These are phyloP conservation scores for Cinnamomum chago DNA, from an alignment of 164 flowering plant species.

Conservation along the genomic window DNA sequence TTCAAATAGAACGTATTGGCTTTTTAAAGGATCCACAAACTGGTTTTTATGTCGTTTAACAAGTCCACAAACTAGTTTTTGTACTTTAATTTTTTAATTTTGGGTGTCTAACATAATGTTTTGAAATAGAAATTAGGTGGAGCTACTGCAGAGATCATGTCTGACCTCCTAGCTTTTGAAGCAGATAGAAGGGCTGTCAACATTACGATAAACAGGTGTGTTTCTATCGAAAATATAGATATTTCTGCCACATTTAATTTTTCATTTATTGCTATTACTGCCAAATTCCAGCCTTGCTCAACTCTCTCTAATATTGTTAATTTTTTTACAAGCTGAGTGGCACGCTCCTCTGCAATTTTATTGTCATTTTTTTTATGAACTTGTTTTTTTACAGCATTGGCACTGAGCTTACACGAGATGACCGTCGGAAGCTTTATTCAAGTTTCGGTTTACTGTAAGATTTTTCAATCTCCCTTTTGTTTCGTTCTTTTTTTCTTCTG, in stretches of 20 bases:
- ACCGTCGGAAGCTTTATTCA: conserved; percentile 89
- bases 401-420: conserved; percentile 96
- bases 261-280: neutral
- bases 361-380: neutral
- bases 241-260: neutral
- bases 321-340: neutral
- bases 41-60: too few relatives aligned
- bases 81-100: neutral
- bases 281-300: neutral
- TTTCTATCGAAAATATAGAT: neutral
- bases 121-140: conserved; percentile 83
- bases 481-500: neutral
- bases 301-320: neutral
- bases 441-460: conserved; percentile 72
- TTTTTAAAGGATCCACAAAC: too few relatives aligned
- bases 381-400: conserved; percentile 63
- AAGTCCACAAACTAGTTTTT: too few relatives aligned
- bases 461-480: neutral
- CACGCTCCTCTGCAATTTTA: neutral
- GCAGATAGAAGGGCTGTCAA: conserved; percentile 98
- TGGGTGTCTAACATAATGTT: conserved; percentile 5
- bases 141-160: conserved; percentile 96
- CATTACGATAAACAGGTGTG: conserved; percentile 87
- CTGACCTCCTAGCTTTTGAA: conserved; percentile 94
- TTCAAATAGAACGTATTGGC: too few relatives aligned